A percentile compares a stretch with the other conserved stretches of the same genome.
These are phyloP conservation scores for Sporothrix phasma DNA, from an alignment of 2,329 filamentous ascomycete genomes.

Conservation along the genomic window DNA sequence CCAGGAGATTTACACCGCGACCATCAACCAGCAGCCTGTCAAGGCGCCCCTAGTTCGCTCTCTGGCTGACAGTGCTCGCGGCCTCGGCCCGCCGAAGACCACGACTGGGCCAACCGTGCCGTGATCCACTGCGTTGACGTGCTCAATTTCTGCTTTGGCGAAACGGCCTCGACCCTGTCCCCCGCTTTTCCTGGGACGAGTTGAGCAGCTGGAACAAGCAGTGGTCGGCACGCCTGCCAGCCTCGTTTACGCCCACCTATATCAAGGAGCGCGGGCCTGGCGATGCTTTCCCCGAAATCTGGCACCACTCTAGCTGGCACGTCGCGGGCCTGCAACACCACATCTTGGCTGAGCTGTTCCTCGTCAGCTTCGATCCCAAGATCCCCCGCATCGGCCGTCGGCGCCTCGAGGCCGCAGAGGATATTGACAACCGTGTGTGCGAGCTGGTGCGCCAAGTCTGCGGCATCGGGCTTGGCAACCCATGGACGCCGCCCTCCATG, in stretches of 20 bases:
- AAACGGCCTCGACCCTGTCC: conserved; percentile 24
- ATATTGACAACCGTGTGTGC: conserved; percentile 30
- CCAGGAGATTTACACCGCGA: conserved; percentile 50
- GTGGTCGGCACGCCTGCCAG: conserved; percentile 39
- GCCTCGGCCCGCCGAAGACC: conserved; percentile 40
- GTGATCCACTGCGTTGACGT: conserved; percentile 55
- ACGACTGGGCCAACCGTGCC: conserved; percentile 50
- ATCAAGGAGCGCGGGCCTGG: conserved; percentile 29
- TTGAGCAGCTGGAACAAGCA: conserved; percentile 36
- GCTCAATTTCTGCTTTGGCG: conserved; percentile 51
- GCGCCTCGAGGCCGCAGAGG: conserved; percentile 18
- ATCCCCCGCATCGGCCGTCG: conserved; percentile 39
- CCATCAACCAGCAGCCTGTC: conserved; percentile 36
- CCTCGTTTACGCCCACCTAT: conserved; percentile 46
- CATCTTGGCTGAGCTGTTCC: conserved; percentile 46
- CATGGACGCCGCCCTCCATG: conserved; percentile 42
- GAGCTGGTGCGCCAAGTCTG: conserved; percentile 43
- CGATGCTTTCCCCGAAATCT: conserved; percentile 46
- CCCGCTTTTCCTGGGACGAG: conserved; percentile 30
- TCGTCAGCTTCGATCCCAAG: conserved; percentile 46
- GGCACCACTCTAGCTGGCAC: conserved; percentile 47
- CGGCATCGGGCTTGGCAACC: conserved; percentile 48
- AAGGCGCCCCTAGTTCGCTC: conserved; percentile 40
- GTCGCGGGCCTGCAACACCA: conserved; percentile 52
- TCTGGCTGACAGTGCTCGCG: conserved; percentile 37